Evolutionary conservation across 2,329 filamentous ascomycete species (phyloP), one percentile per base, ranked within the genome.

Genomic region (Fusarium globosum): DNA sequence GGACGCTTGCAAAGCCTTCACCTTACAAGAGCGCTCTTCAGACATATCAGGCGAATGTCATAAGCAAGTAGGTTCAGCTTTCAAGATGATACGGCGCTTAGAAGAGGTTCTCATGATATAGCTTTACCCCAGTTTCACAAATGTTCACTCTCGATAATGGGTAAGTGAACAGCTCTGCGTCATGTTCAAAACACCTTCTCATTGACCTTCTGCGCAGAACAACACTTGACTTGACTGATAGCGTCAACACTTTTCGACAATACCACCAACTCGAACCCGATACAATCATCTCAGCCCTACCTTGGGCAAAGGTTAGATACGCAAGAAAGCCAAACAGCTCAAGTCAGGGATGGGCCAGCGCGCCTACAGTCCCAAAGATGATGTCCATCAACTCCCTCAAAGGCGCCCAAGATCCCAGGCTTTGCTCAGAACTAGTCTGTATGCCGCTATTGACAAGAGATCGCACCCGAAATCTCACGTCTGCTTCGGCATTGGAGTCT

Each of bases 211-310:
- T 3, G 13, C 13, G 7, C 18, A 38, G 13, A 26, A 7, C 3
- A 36, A 15, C 13, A 36, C 33, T 52, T n/a, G 3, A 12, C 9
- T 26, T 9, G 6, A 20, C 30, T 36, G 13, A 15, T 6, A 15
- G 0, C n/a, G 8, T 1, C 21, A 2, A 2, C 1, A 1, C 12
- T 1, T 10, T 20, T 8, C 11, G 20, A 35, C 8, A 20, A 14
- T 4, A 7, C 6, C 4, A 10, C 6, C 2, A n/a, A 23, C 1
- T 1, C 18, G 4, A 46, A 4, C 7, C 5, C 23, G 12, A 46
- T 10, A 14, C 5, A 1, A 4, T 1, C 3, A 14, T 43, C 2
- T 43, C 16, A 28, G 4, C 13, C 18, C 12, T 10, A 4, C 23
- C 5, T 0, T 4, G 21, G 4, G 11, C 11, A n/a, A 7, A 9